Percentiles rank a stretch among this genome's conserved stretches.
Evolutionary conservation across 2,329 filamentous ascomycete species (phyloP).

Genomic region (Byssothecium circinans): DNA sequence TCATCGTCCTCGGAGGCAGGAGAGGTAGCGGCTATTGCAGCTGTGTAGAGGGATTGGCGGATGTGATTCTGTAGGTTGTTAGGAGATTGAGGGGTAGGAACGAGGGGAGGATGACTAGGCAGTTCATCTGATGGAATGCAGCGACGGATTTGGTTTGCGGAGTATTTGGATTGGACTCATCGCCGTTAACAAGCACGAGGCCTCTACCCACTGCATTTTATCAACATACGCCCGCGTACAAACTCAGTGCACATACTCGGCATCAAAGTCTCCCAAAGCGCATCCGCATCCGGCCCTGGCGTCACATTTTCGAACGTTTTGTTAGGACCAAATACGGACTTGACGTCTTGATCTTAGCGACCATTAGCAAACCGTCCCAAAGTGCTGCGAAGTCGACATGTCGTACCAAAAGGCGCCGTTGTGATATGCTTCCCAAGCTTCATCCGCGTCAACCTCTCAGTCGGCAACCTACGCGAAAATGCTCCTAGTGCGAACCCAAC

Average conservation of each 20-base stretch:
- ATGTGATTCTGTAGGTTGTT: neutral
- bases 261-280: constrained; percentile 2
- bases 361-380: neutral
- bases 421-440: neutral
- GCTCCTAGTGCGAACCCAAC: constrained; percentile 1
- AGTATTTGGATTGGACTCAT: neutral
- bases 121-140: constrained; percentile 5
- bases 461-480: neutral
- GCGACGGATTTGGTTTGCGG: neutral
- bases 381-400: no score
- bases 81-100: neutral
- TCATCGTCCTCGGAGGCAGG: no score
- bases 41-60: constrained; percentile 1
- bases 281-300: constrained; percentile 3
- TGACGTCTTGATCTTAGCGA: neutral
- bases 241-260: constrained; percentile 1
- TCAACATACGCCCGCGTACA: neutral
- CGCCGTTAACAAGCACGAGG: constrained; percentile 1
- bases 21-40: neutral
- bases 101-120: neutral
- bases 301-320: constrained; percentile 2
- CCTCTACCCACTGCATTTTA: constrained; percentile 1
- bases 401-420: constrained; percentile 1
- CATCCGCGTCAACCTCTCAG: neutral
- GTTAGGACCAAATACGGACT: neutral